Evolutionary conservation across 2,329 filamentous ascomycete species (phyloP), one percentile per base, ranked within the genome.

Genomic region (Aureobasidium sp.): DNA sequence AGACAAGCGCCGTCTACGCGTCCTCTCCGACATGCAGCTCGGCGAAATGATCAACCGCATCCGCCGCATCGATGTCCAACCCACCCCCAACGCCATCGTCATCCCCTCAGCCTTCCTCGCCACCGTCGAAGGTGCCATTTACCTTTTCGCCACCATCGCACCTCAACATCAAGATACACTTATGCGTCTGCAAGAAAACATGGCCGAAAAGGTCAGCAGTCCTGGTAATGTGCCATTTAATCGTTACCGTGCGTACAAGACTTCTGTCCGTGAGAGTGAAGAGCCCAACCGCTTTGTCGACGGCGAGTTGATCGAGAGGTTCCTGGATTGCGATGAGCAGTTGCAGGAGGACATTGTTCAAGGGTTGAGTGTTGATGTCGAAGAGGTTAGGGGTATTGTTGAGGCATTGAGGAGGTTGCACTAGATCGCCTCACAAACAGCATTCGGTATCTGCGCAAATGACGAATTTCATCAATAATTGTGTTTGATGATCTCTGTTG

Each of bases 31-130:
- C 73, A 85, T 97, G 65, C 85, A 88, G 48, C 79, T 99, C 11
- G 92, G 94, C 1, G 93, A 99, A 73, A 91, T 94, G 83, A 90
- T 97, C 61, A 99, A 99, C 71, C 83, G 85, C 35, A 96, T 97
- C 61, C 83, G 87, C 24, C 84, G 84, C 31, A 83, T 97, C 19
- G 80, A 87, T 60, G 84, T 95, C 11, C 80, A 84, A 31, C 79
- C 85, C 3, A 81, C 81, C 19, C 77, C 84, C 1, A 85, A 81
- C 66, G 85, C 89, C 9, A 79, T 87, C 29, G 85, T 97, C 8
- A 78, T 87, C 8, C 93, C 94, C 0, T 85, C 84, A 69, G 94
- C 94, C 22, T 97, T 97, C 71, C 76, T 97, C 58, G 92, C 84
- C 63, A 97, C 94, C 60, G 92, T 92, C 52, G 93, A 97, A 73